Percentiles rank a stretch among this genome's conserved stretches.
These are phyloP conservation scores for Desmodesmus armatus DNA, from an alignment of 139 green algal genomes.

Conservation along the genomic window DNA sequence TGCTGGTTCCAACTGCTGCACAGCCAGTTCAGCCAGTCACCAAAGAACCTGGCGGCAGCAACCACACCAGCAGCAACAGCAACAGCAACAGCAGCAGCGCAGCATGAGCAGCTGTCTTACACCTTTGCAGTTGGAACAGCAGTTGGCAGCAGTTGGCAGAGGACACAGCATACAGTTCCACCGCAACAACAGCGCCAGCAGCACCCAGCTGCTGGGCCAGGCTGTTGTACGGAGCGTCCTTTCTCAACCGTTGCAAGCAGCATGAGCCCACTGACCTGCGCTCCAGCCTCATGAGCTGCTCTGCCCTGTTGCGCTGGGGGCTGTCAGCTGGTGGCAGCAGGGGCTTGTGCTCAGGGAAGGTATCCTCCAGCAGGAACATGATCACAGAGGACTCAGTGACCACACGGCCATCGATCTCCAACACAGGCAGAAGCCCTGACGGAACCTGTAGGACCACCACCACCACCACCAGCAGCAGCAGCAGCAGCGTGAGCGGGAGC, in stretches of 20 bases:
- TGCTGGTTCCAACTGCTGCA: constrained; percentile 39
- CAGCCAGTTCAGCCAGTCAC: constrained; percentile 85
- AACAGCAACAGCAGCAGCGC: background rate
- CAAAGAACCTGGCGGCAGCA: constrained; percentile 60
- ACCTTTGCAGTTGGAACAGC: no score
- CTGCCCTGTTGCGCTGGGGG: constrained; percentile 54
- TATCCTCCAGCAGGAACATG: constrained; percentile 76
- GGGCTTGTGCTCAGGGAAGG: constrained; percentile 79
- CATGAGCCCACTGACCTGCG: no score
- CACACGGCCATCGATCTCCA: constrained; percentile 90
- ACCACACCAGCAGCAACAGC: no score
- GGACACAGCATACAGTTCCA: background rate
- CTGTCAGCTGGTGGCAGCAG: constrained; percentile 77
- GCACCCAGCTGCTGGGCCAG: constrained; percentile 68
- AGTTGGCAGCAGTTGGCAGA: no score
- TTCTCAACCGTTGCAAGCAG: no score
- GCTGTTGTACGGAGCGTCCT: no score
- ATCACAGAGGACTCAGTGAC: constrained; percentile 77
- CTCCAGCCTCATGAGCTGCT: constrained; percentile 88
- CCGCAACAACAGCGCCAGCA: constrained; percentile 38
- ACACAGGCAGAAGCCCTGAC: constrained; percentile 85
- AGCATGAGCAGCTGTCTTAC: no score
- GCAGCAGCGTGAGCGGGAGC: no score
- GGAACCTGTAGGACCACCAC: constrained; percentile 81
- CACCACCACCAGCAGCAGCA: no score